phyloP scores from a whole-genome alignment of 768 basidiomycete genomes.

The Kockovaella imperatae region DNA sequence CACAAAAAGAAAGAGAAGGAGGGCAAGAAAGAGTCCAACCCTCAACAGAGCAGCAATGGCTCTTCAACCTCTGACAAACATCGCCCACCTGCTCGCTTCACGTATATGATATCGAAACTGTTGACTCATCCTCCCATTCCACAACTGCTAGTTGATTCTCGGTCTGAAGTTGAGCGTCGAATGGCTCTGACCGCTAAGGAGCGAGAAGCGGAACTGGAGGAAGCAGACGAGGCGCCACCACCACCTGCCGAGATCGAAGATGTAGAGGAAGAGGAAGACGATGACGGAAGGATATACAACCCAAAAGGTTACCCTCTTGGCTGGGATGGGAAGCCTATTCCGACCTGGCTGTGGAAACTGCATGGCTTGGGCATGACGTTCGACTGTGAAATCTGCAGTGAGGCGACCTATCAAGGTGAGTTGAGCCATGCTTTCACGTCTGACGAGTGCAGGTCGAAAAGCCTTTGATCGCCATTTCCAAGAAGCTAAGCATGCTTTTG shows the following conservation, averaged over 20 bases:
- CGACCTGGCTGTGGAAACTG: conserved; percentile 72
- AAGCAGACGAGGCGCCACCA: conserved; percentile 55
- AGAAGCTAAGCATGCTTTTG: conserved; percentile 95
- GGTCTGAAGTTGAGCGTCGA: conserved; percentile 90
- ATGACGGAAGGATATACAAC: conserved; percentile 95
- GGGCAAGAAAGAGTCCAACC: conserved; percentile 37
- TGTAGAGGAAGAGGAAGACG: conserved; percentile 61
- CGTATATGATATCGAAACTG: conserved; percentile 62
- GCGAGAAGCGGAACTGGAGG: conserved; percentile 72
- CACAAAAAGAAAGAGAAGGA: conserved; percentile 60
- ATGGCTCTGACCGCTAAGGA: conserved; percentile 96
- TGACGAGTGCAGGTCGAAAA: conserved; percentile 25
- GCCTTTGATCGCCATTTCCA: conserved; percentile 46
- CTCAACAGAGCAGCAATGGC: conserved; percentile 54
- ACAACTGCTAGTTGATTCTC: conserved; percentile 72
- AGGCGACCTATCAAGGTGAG: conserved; percentile 11
- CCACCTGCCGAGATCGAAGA: conserved; percentile 33
- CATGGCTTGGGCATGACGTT: conserved; percentile 99
- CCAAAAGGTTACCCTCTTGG: conserved; percentile 77
- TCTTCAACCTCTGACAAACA: conserved; percentile 32
- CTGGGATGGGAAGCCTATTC: conserved; percentile 51
- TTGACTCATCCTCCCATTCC: conserved; percentile 55
- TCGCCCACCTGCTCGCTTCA: conserved; percentile 56
- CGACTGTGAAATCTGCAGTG: conserved; percentile 74
- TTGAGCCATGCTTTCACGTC: not conserved